Conservation (phyloP, 2,329 filamentous ascomycete genomes). For the Elsinoe arachidis region DNA sequence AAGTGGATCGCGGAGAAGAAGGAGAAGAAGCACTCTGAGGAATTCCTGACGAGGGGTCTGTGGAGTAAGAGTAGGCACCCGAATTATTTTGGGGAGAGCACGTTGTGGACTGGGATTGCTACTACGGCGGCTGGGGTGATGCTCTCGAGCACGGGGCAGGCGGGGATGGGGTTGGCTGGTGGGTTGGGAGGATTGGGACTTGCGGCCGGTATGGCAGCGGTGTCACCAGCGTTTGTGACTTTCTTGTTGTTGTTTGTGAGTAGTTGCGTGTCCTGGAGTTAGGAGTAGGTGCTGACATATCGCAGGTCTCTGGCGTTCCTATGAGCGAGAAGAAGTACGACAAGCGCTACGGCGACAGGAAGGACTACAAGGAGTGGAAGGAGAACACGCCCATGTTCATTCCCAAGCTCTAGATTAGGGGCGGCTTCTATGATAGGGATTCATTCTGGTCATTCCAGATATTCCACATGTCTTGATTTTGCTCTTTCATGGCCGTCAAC, state of each 20-base stretch:
- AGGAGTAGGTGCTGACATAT: constrained; percentile 5
- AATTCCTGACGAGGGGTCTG: constrained; percentile 55
- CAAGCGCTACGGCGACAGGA: constrained; percentile 51
- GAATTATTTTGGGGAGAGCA: constrained; percentile 65
- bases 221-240: constrained; percentile 56
- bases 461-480: too few species aligned
- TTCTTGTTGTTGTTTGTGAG: constrained; percentile 56
- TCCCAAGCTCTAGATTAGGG: constrained; percentile 44
- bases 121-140: constrained; percentile 51
- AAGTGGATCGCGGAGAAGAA: constrained; percentile 54
- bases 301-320: constrained; percentile 46
- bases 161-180: constrained; percentile 48
- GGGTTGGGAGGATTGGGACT: constrained; percentile 29
- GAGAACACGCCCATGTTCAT: constrained; percentile 56
- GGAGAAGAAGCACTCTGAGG: constrained; percentile 57
- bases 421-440: neutral
- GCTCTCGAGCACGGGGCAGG: constrained; percentile 44
- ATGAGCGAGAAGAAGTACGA: constrained; percentile 63
- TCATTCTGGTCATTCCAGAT: too few species aligned
- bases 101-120: constrained; percentile 60
- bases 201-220: constrained; percentile 46
- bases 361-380: constrained; percentile 63
- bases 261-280: neutral
- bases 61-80: constrained; percentile 56
- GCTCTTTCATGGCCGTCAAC: too few species aligned